phyloP scores from a whole-genome alignment of 371 early-diverging fungal species.

The Saksenaea vasiformis region DNA sequence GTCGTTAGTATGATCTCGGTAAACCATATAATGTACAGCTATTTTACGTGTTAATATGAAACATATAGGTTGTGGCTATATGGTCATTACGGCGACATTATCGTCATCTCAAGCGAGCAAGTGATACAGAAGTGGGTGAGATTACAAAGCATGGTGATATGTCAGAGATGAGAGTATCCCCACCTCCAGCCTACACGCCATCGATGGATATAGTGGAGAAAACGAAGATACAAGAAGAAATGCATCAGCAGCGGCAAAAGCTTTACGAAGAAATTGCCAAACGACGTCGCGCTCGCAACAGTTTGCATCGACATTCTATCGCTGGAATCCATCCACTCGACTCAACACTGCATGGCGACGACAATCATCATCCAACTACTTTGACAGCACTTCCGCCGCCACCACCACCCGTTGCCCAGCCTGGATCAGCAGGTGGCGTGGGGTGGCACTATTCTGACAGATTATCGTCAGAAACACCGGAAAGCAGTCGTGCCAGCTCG shows the following conservation, averaged over 20 bases:
- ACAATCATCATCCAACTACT: background rate
- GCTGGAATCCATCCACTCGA: slow-evolving; percentile 16
- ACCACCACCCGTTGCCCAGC: slow-evolving; percentile 6
- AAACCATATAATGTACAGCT: background rate
- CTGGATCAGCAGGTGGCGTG: background rate
- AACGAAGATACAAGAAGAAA: background rate
- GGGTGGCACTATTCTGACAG: background rate
- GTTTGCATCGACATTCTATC: background rate
- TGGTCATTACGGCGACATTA: background rate
- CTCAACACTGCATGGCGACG: slow-evolving; percentile 3
- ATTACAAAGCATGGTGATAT: background rate
- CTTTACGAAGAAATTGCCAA: slow-evolving; percentile 15
- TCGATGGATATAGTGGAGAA: background rate
- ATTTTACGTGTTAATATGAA: background rate
- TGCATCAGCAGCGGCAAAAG: slow-evolving; percentile 9
- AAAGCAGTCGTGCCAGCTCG: background rate
- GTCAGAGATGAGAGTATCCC: background rate
- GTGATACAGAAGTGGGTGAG: background rate
- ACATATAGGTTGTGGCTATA: background rate
- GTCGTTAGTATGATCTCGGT: slow-evolving; percentile 9
- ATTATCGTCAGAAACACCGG: background rate
- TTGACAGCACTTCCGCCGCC: slow-evolving; percentile 6
- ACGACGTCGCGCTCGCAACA: background rate
- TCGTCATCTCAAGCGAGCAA: background rate
- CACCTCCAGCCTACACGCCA: slow-evolving; percentile 1